Base-by-base conservation (phyloP, 2,329 filamentous ascomycete species). In the Ophiosphaerella narmari region DNA sequence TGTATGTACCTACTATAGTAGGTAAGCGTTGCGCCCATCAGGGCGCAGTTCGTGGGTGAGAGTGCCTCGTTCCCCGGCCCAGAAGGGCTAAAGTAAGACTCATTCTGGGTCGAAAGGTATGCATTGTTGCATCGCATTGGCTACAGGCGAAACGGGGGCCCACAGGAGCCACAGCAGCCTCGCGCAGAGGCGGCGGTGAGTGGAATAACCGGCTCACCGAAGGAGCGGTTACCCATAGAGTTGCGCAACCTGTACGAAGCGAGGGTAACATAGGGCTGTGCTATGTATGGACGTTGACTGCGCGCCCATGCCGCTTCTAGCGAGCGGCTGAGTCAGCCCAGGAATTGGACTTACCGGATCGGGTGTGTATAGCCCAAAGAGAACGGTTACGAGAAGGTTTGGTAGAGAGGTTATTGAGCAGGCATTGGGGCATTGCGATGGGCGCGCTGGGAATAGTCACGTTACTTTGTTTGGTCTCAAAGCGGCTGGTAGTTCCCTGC, bases 201-300 rank as follows among this genome's bases (percentile, higher is more conserved):
- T 18, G 29, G 9, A 44, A 13, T 34, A 26, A 46, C 29, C 16
- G 44, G 41, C 16, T 37, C 33, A 41, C 46, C 42, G 43, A 49
- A 12, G 46, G 42, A 50, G 31, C 48, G 58, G 58, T 42, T 35
- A 36, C 33, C 39, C 21, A 21, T 5, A 6, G 24, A 37, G 33
- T 29, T 21, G 18, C 18, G 26, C 39, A 40, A 54, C 47, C 43
- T 44, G 33, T 48, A 31, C 44, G 48, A 44, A 39, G 57, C 53
- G 49, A 56, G 50, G 53, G 48, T 51, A 55, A 32, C 41, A 49
- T 59, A 61, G 47, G 62, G 61, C 61, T 65, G 61, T 59, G 60
- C 54, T 47, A 48, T 36, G 39, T 39, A 46, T 39, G 37, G 24
- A 41, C 18, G 18, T 21, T 34, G 42, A 54, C 45, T 38, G 45